Evolutionary conservation across 2,329 filamentous ascomycete genomes (phyloP).

Genomic region (Arthrinium phaeospermum): DNA sequence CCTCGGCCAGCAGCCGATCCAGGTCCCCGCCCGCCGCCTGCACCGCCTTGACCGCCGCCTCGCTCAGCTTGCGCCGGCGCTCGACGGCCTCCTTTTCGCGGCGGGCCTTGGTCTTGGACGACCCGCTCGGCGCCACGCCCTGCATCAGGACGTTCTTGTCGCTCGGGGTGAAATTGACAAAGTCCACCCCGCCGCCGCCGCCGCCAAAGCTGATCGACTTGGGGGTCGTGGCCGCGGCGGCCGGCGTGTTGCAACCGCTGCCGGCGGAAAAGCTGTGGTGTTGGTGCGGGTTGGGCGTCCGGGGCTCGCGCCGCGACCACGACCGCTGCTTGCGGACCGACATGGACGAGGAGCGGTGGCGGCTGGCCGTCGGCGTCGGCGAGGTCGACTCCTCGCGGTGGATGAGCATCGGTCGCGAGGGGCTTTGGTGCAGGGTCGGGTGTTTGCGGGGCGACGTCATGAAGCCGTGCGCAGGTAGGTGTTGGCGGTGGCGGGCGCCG

Average conservation of each 20-base stretch:
- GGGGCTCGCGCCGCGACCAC: constrained; percentile 36
- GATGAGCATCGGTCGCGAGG: constrained; percentile 30
- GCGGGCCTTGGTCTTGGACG: constrained; percentile 91
- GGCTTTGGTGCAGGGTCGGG: constrained; percentile 39
- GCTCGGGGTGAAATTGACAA: constrained; percentile 88
- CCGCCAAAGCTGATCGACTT: constrained; percentile 6
- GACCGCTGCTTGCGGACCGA: constrained; percentile 45
- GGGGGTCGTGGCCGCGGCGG: constrained; percentile 3
- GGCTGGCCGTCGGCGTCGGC: constrained; percentile 21
- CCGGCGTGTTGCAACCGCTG: constrained; percentile 20
- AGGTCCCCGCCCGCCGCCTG: constrained; percentile 74
- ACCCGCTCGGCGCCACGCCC: constrained; percentile 90
- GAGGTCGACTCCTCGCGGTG: constrained; percentile 40
- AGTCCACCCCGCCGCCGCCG: constrained; percentile 54
- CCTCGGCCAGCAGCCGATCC: constrained; percentile 56
- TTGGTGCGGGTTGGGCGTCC: constrained; percentile 18
- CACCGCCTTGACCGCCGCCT: constrained; percentile 72
- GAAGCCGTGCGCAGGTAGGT: constrained; percentile 37
- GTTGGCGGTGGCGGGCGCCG: constrained; percentile 51
- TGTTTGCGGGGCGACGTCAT: constrained; percentile 49
- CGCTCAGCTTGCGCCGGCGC: constrained; percentile 70
- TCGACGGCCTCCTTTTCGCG: constrained; percentile 88
- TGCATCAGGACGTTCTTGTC: constrained; percentile 82
- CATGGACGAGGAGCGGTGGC: constrained; percentile 34
- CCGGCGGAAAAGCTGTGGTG: neutral